Evolutionary conservation across 2,329 filamentous ascomycete species (phyloP), one percentile per base, ranked within the genome.

Genomic region (Thelonectria blattea): DNA sequence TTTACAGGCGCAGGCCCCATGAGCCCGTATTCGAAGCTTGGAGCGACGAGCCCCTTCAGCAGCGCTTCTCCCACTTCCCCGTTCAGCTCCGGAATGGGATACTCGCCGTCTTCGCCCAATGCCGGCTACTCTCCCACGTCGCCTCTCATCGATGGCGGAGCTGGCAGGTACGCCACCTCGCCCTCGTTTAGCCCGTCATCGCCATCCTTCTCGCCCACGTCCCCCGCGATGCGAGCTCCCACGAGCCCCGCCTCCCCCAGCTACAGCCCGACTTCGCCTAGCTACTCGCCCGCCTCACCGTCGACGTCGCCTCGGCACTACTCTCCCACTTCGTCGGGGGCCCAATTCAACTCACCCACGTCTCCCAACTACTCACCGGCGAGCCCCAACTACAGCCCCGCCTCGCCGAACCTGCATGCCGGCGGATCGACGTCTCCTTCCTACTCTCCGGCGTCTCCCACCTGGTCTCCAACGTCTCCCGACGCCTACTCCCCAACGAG

Each of bases 91-190:
- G 71, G 83, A 76, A 75, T 81, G 72, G 77, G 87, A 34, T 93
- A 92, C 77, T 92, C 90, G 47, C 91, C 91, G 1, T 88, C 91
- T 1, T 94, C 91, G 34, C 91, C 91, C 50, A 87, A 87, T 41
- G 87, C 85, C 9, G 74, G 85, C 3, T 93, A 92, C 77, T 92
- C 91, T 45, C 91, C 92, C 3, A 92, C 91, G 0, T 94, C 91
- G 49, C 91, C 85, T 32, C 78, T 86, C 80, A 76, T 89, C 77
- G 76, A 79, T 61, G 81, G 81, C 51, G 72, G 87, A 73, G 79
- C 76, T 32, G 76, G 79, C 48, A 80, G 83, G 18, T 86, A 82
- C 67, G 79, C 86, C 61, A 79, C 82, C 20, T 88, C 86, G 61
- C 87, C 87, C 3, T 84, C 84, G 32, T 89, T 89, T 74, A 88